Conservation (phyloP, 257 asterid genomes). For the Osmanthus fragrans region DNA sequence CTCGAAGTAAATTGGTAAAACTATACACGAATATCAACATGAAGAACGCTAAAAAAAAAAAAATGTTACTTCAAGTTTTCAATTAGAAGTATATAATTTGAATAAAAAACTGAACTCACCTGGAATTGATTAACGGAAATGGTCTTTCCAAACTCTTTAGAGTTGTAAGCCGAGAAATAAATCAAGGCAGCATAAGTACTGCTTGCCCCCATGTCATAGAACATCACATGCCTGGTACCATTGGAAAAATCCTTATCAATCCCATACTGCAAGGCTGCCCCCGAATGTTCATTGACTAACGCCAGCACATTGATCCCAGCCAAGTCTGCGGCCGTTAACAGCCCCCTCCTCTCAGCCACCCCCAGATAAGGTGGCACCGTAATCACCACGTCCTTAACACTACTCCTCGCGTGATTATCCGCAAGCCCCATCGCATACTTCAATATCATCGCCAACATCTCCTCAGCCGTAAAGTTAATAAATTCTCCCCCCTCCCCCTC, state of each 20-base stretch:
- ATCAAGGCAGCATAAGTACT: constrained; percentile 95
- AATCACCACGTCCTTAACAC: constrained; percentile 80
- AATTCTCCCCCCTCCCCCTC: constrained; percentile 35
- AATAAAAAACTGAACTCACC: constrained; percentile 38
- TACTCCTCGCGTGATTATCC: constrained; percentile 65
- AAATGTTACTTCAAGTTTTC: not conserved
- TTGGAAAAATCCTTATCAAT: constrained; percentile 93
- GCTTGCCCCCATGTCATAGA: constrained; percentile 96
- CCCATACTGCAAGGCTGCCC: constrained; percentile 98
- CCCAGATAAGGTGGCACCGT: constrained; percentile 91
- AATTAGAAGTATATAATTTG: not conserved
- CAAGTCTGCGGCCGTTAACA: constrained; percentile 88
- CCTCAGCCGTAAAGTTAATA: constrained; percentile 73
- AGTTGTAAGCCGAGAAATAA: constrained; percentile 79
- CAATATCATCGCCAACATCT: constrained; percentile 84
- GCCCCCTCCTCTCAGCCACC: constrained; percentile 75
- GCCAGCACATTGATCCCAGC: constrained; percentile 91
- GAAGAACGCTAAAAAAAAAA: not conserved
- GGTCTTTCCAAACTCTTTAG: constrained; percentile 83
- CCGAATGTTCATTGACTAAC: constrained; percentile 86
- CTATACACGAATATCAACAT: not conserved
- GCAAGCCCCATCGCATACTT: constrained; percentile 73
- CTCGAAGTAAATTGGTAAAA: not conserved
- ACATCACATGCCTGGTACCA: constrained; percentile 81
- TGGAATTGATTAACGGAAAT: constrained; percentile 85